These are phyloP conservation scores for Yamadazyma siamensis DNA, from an alignment of 1,139 yeast species.

Conservation along the genomic window DNA sequence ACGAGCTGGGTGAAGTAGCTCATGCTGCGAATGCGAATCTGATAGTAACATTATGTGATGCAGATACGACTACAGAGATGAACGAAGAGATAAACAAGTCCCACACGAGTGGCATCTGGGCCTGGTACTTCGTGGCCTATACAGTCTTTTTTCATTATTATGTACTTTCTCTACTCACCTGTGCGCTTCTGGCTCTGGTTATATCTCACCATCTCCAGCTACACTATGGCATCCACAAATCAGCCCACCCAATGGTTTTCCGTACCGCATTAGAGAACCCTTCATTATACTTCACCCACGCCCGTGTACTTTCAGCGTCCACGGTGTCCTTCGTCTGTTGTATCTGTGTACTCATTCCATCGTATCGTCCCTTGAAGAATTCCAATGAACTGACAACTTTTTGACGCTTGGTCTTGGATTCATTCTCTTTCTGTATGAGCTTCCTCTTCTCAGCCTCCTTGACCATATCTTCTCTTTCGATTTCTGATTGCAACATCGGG, in stretches of 20 bases:
- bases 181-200: too few species aligned
- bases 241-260: conserved; percentile 78
- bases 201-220: too few species aligned
- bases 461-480: conserved; percentile 29
- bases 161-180: not conserved
- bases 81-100: too few species aligned
- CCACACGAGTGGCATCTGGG: too few species aligned
- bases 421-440: conserved; percentile 16
- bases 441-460: conserved; percentile 9
- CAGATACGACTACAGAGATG: not conserved
- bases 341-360: conserved; percentile 25
- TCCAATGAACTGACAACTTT: conserved; percentile 30
- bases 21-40: conserved; percentile 11
- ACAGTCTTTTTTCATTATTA: not conserved
- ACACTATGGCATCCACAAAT: conserved; percentile 44
- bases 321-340: conserved; percentile 13
- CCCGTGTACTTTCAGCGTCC: conserved; percentile 33
- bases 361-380: conserved; percentile 40
- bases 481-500: conserved; percentile 39
- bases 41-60: not conserved
- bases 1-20: conserved; percentile 20
- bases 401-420: conserved; percentile 22
- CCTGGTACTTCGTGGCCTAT: too few species aligned
- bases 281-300: conserved; percentile 92
- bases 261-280: conserved; percentile 95